Evolutionary conservation across 1,284 basidiomycete species (phyloP).

Genomic region (Cutaneotrichosporon cyanovorans): DNA sequence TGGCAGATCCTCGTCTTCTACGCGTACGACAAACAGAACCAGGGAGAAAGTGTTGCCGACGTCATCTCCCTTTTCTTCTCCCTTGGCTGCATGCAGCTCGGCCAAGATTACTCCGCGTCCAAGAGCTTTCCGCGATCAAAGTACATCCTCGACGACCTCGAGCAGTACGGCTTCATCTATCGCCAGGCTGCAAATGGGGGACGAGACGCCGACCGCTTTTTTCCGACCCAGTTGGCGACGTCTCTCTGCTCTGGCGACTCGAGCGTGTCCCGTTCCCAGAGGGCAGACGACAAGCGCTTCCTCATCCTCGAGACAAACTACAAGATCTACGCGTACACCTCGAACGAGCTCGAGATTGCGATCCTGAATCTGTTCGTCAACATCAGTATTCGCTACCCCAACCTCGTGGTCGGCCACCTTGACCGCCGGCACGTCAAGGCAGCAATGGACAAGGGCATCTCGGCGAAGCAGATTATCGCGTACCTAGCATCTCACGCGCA

Average conservation of each 20-base stretch:
- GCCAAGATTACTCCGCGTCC: slow-evolving; percentile 86
- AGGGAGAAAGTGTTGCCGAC: slow-evolving; percentile 85
- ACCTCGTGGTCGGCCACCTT: slow-evolving; percentile 88
- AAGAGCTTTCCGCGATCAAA: slow-evolving; percentile 70
- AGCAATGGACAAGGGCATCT: slow-evolving; percentile 89
- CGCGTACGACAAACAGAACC: slow-evolving; percentile 53
- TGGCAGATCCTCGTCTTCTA: slow-evolving; percentile 95
- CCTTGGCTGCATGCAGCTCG: slow-evolving; percentile 87
- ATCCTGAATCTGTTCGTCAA: slow-evolving; percentile 91
- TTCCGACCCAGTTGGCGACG: slow-evolving; percentile 91
- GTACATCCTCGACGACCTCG: slow-evolving; percentile 68
- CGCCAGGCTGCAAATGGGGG: slow-evolving; percentile 40
- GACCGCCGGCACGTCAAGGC: slow-evolving; percentile 92
- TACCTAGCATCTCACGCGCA: slow-evolving; percentile 93
- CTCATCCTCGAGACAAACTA: slow-evolving; percentile 98
- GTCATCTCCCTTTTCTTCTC: slow-evolving; percentile 92
- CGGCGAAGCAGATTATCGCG: slow-evolving; percentile 93
- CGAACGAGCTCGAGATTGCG: slow-evolving; percentile 91
- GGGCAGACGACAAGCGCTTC: slow-evolving; percentile 63
- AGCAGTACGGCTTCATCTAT: slow-evolving; percentile 91
- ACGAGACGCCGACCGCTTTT: slow-evolving; percentile 58
- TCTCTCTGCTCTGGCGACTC: slow-evolving; percentile 59
- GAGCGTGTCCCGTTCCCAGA: slow-evolving; percentile 55
- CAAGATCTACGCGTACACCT: slow-evolving; percentile 92
- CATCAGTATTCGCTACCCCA: slow-evolving; percentile 88